Base-by-base conservation (phyloP, 1,284 basidiomycete genomes). In the Dichomitus squalens region DNA sequence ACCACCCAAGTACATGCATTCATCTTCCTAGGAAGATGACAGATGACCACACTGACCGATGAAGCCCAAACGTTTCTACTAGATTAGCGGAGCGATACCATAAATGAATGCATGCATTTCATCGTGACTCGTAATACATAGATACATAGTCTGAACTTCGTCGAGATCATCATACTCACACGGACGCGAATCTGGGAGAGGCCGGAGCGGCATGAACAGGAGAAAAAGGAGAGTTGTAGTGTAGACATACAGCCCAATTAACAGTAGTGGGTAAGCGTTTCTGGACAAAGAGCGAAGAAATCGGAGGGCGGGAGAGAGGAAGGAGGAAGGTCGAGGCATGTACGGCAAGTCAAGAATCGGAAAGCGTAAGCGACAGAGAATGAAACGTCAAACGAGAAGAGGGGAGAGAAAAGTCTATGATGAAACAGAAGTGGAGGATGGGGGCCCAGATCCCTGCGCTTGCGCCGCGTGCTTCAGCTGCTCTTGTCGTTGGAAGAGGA, bases 401-500 rank as follows among this genome's bases (percentile, higher is more conserved):
- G 20, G 29, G 8, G 25, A 35, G 16, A 25, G 29, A 18, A 34
- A 18, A 12, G 36, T 51, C 41, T 56, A 56, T 43, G 41, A 35
- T 27, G 40, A 31, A 31, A 25, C n/a, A 31, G 54, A 25, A 20
- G 34, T 34, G 16, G 47, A 20, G 7, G 41, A 3, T 25, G 48
- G 38, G 6, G 34, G 20, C 12, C 4, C 34, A 31, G 9, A 16
- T 16, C 11, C 49, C 18, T 52, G 29, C 49, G 25, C 16, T 27
- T 41, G 46, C 16, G 35, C 12, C 7, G 40, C 49, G 31, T 58
- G 70, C 52, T 64, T 72, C 11, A 58, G 52, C 21, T 72, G 62
- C 59, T 84, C 81, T 56, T 82, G 73, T 36, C 86, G 80, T 68
- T 92, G 88, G 87, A 89, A 92, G 33, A 95, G 75, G 34, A 95